Conservation (phyloP, 768 basidiomycete species). For the Lactarius pseudohatsudake region DNA sequence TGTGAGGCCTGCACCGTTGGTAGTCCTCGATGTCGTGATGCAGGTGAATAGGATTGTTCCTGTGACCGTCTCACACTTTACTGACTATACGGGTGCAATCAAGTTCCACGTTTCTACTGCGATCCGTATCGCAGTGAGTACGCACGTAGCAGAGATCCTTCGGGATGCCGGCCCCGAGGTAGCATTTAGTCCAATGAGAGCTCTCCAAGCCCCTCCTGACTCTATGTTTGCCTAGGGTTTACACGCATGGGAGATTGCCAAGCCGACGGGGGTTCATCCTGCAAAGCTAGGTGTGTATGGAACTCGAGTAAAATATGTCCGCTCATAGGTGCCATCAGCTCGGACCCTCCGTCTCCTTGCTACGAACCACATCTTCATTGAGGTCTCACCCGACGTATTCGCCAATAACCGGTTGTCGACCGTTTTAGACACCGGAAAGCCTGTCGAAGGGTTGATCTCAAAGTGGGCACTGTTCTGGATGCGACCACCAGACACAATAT, state of each 20-base stretch:
- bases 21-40: background rate
- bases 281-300: slow-evolving; percentile 26
- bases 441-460: slow-evolving; percentile 24
- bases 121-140: background rate
- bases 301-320: slow-evolving; percentile 34
- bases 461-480: background rate
- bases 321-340: no score
- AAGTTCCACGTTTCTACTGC: background rate
- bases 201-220: background rate
- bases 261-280: slow-evolving; percentile 1
- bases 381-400: background rate
- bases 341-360: background rate
- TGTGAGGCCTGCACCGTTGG: background rate
- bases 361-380: background rate
- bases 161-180: slow-evolving; percentile 17
- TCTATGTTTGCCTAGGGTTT: slow-evolving; percentile 2
- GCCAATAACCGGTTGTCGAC: background rate
- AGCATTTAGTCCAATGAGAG: background rate
- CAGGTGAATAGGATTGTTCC: background rate
- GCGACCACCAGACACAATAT: background rate
- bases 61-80: background rate
- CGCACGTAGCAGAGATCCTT: slow-evolving; percentile 18
- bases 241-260: background rate
- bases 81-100: background rate
- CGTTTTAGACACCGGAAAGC: background rate